These are phyloP conservation scores for Neofusicoccum ribis DNA, from an alignment of 2,329 filamentous ascomycete genomes.

Conservation along the genomic window DNA sequence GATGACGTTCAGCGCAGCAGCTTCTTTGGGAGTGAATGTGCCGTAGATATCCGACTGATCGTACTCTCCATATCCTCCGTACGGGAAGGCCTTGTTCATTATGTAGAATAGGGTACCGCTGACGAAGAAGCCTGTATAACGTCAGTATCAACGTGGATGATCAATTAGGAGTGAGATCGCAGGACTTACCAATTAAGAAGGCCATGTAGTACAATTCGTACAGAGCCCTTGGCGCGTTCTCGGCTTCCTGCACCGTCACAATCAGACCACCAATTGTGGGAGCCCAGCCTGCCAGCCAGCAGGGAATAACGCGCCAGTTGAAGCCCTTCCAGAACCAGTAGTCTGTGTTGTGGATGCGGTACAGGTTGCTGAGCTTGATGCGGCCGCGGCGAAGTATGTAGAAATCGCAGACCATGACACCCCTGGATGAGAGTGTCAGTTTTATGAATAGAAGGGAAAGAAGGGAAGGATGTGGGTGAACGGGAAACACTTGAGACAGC, in stretches of 20 bases:
- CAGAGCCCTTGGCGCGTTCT: constrained; percentile 38
- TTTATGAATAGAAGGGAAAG: background rate
- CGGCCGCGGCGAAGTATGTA: constrained; percentile 37
- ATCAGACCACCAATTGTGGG: constrained; percentile 47
- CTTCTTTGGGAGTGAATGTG: constrained; percentile 48
- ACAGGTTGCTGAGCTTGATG: constrained; percentile 41
- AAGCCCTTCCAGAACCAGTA: constrained; percentile 49
- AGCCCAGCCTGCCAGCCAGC: constrained; percentile 48
- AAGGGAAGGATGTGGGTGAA: background rate
- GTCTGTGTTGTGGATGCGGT: constrained; percentile 34
- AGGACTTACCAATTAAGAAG: constrained; percentile 44
- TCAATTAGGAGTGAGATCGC: no score
- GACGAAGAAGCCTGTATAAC: constrained; percentile 40
- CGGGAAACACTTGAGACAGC: no score
- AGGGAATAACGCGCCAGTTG: constrained; percentile 46
- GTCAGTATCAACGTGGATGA: constrained; percentile 7
- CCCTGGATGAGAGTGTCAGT: background rate
- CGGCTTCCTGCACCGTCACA: constrained; percentile 33
- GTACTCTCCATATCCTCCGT: constrained; percentile 42
- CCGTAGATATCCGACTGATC: constrained; percentile 48
- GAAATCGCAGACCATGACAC: constrained; percentile 42
- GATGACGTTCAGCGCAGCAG: constrained; percentile 42
- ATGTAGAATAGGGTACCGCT: constrained; percentile 35
- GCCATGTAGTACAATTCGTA: constrained; percentile 52
- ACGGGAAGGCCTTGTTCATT: constrained; percentile 44